A percentile compares a stretch with the other conserved stretches of the same genome.
Evolutionary conservation across 1,139 yeast species (phyloP).

Genomic region (Saccharomyces hybrid): DNA sequence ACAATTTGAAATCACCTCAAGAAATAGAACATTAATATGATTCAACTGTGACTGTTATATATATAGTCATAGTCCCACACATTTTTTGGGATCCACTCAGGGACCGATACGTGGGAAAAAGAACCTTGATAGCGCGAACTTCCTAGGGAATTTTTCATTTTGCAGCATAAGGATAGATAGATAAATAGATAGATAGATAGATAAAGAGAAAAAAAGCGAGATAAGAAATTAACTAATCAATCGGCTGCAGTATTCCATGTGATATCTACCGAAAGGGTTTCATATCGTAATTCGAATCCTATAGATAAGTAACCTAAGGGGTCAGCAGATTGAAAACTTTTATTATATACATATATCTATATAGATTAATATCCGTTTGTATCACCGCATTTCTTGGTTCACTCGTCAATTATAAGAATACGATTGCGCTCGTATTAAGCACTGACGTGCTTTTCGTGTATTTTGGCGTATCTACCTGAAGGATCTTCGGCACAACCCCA

Average conservation of each 20-base stretch:
- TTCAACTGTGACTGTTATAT: neutral
- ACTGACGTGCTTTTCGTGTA: slow-evolving; percentile 61
- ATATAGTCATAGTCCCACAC: neutral
- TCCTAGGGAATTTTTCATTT: neutral
- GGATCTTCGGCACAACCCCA: slow-evolving; percentile 99
- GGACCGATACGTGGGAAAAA: neutral
- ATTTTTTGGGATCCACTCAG: neutral
- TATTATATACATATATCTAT: neutral
- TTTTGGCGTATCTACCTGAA: slow-evolving; percentile 90
- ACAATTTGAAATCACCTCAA: no score
- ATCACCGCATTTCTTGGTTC: neutral
- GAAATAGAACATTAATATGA: neutral
- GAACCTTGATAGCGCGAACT: neutral
- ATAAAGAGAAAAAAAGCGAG: neutral
- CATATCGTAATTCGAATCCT: neutral
- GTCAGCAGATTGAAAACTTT: neutral
- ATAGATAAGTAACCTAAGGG: neutral
- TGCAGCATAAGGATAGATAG: neutral
- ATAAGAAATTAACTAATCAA: neutral
- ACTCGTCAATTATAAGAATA: neutral
- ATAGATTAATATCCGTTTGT: neutral
- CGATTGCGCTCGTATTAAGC: slow-evolving; percentile 2
- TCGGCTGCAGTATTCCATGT: neutral
- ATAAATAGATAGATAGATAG: neutral
- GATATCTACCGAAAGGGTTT: neutral